Percentiles rank a stretch among this genome's conserved stretches.
Conservation (phyloP, 1,139 yeast genomes). For the Blastobotrys indianensis region DNA sequence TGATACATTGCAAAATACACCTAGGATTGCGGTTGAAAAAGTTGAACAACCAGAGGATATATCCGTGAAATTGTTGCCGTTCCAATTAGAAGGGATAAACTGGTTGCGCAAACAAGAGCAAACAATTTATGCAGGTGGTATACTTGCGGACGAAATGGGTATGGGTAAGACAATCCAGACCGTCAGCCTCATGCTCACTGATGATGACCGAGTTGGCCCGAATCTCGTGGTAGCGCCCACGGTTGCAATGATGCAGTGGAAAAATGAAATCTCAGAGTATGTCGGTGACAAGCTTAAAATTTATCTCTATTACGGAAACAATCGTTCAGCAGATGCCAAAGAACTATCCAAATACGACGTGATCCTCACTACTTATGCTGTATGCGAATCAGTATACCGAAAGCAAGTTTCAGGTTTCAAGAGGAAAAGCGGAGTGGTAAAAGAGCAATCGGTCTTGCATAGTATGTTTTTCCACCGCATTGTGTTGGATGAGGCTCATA, state of each 20-base stretch:
- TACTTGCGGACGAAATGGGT: conserved; percentile 99
- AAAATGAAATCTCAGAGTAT: conserved; percentile 80
- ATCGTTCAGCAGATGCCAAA: conserved; percentile 49
- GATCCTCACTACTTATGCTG: conserved; percentile 84
- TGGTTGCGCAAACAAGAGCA: conserved; percentile 86
- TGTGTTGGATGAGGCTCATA: conserved; percentile 95
- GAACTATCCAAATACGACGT: conserved; percentile 69
- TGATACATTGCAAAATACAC: conserved; percentile 50
- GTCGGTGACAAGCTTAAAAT: conserved; percentile 65
- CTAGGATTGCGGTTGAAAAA: conserved; percentile 48
- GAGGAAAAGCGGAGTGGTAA: conserved; percentile 61
- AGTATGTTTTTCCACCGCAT: conserved; percentile 75
- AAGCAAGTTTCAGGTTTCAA: conserved; percentile 80
- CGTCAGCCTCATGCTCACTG: conserved; percentile 75
- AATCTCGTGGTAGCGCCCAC: conserved; percentile 94
- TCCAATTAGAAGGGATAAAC: conserved; percentile 86
- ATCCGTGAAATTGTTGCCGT: conserved; percentile 70
- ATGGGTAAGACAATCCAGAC: conserved; percentile 98
- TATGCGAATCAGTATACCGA: conserved; percentile 78
- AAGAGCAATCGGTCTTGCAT: conserved; percentile 74
- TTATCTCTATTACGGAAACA: conserved; percentile 78
- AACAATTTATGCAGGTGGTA: conserved; percentile 77
- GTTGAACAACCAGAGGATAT: conserved; percentile 77
- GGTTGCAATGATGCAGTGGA: conserved; percentile 98
- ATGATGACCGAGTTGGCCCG: conserved; percentile 49